Evolutionary conservation across 2,329 filamentous ascomycete species (phyloP).

Genomic region (Coniochaeta sp.): DNA sequence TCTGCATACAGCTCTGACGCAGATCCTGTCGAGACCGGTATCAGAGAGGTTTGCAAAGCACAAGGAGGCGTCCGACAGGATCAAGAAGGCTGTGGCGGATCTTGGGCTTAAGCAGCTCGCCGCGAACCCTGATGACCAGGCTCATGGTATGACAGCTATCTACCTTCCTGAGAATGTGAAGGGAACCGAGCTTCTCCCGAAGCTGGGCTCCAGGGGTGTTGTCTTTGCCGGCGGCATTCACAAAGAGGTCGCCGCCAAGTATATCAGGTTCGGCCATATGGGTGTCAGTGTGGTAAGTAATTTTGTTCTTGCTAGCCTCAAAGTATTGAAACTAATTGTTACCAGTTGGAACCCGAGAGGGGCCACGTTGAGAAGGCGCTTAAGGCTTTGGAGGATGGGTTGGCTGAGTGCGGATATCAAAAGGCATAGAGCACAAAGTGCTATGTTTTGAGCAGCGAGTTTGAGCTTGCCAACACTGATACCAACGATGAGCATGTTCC

Average conservation of each 20-base stretch:
- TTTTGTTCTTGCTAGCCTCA: background rate
- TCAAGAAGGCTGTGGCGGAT: conserved; percentile 76
- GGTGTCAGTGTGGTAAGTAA: conserved; percentile 73
- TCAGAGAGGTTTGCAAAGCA: conserved; percentile 79
- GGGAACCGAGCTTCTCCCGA: conserved; percentile 76
- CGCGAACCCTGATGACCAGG: conserved; percentile 78
- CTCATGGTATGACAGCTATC: conserved; percentile 96
- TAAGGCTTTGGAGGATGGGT: conserved; percentile 63
- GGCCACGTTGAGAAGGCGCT: conserved; percentile 81
- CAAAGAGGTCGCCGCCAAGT: conserved; percentile 89
- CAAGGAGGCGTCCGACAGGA: conserved; percentile 67
- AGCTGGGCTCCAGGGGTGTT: conserved; percentile 76
- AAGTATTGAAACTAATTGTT: conserved; percentile 14
- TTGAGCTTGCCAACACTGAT: background rate
- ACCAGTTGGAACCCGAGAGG: conserved; percentile 64
- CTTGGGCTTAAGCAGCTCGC: conserved; percentile 86
- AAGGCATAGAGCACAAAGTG: conserved; percentile 26
- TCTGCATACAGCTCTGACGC: conserved; percentile 78
- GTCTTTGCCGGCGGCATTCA: conserved; percentile 94
- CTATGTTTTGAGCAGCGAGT: background rate
- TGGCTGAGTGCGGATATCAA: conserved; percentile 65
- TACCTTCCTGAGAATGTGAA: conserved; percentile 82
- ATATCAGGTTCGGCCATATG: conserved; percentile 97
- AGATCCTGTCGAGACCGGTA: conserved; percentile 76
- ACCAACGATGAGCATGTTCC: background rate